These are phyloP conservation scores for Schwanniomyces sp. DNA, from an alignment of 805 yeast species.

Conservation along the genomic window DNA sequence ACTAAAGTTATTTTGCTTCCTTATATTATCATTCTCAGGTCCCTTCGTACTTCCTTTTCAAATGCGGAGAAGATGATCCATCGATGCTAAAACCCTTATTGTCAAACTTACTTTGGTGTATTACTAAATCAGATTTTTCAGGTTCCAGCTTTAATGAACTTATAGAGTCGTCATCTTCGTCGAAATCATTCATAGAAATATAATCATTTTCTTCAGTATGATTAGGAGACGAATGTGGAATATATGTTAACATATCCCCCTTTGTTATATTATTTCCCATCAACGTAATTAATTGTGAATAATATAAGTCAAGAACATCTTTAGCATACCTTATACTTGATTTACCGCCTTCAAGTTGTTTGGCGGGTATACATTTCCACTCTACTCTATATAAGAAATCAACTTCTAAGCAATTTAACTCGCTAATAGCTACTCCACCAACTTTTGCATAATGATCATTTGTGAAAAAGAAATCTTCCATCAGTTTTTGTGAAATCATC, in stretches of 20 bases:
- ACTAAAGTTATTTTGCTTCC: conserved; percentile 33
- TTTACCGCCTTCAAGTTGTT: conserved; percentile 20
- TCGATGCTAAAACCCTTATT: conserved; percentile 21
- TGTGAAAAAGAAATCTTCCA: conserved; percentile 92
- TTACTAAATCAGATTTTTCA: background rate
- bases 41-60: conserved; percentile 5
- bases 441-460: conserved; percentile 93
- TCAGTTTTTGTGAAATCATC: conserved; percentile 84
- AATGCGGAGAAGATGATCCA: conserved; percentile 29
- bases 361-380: conserved; percentile 54
- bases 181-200: conserved; percentile 8
- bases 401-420: conserved; percentile 81
- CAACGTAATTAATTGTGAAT: conserved; percentile 36
- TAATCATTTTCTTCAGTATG: conserved; percentile 5
- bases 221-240: conserved; percentile 5
- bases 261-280: conserved; percentile 35
- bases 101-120: conserved; percentile 5
- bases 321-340: conserved; percentile 30
- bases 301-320: conserved; percentile 40
- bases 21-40: conserved; percentile 28
- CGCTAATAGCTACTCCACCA: conserved; percentile 86
- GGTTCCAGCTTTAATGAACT: background rate
- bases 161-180: conserved; percentile 10
- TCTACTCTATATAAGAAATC: conserved; percentile 81
- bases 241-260: conserved; percentile 11